Evolutionary conservation across 495 filamentous ascomycete genomes (phyloP).

Genomic region (Penicillium parvum): DNA sequence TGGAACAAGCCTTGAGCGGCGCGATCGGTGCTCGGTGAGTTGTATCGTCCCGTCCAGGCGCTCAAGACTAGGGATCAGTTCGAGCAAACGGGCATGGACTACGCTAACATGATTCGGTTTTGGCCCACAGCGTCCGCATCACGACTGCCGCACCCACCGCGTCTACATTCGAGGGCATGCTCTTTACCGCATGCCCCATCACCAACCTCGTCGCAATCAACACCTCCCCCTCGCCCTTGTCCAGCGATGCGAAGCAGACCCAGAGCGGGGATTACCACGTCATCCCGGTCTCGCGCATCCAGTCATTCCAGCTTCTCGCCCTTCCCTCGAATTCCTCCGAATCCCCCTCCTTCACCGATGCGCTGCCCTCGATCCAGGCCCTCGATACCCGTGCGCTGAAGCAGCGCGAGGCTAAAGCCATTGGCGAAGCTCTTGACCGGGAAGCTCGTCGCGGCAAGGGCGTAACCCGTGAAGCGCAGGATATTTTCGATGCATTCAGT

Average conservation of each 20-base stretch:
- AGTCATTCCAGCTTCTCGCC: conserved; percentile 54
- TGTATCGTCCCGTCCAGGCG: background rate
- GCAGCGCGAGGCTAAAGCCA: conserved; percentile 49
- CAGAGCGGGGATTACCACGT: conserved; percentile 59
- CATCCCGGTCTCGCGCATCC: conserved; percentile 59
- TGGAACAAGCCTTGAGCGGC: conserved; percentile 46
- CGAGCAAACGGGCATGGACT: background rate
- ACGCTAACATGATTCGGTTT: conserved; percentile 1
- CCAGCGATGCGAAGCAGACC: conserved; percentile 35
- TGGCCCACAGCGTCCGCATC: conserved; percentile 56
- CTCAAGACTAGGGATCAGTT: background rate
- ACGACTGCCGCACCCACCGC: conserved; percentile 50
- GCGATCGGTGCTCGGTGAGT: conserved; percentile 51
- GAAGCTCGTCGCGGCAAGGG: conserved; percentile 56
- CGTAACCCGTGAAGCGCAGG: conserved; percentile 63
- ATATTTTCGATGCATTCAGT: conserved; percentile 62
- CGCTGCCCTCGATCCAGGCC: conserved; percentile 35
- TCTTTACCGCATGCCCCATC: conserved; percentile 64
- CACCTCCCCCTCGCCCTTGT: conserved; percentile 32
- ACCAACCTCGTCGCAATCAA: conserved; percentile 63
- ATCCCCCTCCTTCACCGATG: conserved; percentile 40
- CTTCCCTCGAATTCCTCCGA: conserved; percentile 52
- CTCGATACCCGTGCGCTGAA: conserved; percentile 52
- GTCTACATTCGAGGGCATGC: conserved; percentile 55
- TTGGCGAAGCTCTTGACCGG: conserved; percentile 50